Conservation (phyloP, 805 yeast species). For the Candida golubevii region DNA sequence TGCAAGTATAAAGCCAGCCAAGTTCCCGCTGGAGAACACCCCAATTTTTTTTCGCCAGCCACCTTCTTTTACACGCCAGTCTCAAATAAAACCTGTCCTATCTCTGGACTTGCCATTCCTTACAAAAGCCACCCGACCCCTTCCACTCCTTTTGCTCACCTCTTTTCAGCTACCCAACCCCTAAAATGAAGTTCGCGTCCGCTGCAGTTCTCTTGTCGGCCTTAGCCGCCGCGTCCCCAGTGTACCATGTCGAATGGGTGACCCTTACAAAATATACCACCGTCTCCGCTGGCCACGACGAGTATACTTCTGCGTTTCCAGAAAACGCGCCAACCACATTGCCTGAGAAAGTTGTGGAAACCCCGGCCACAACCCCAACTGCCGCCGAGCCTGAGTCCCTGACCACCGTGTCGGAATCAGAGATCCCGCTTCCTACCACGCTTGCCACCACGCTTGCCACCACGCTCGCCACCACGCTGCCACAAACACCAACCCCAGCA, state of each 20-base stretch:
- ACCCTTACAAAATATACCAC: conserved; percentile 15
- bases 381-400: background rate
- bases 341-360: background rate
- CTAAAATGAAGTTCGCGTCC: conserved; percentile 12
- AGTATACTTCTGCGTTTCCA: conserved; percentile 4
- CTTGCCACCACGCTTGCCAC: background rate
- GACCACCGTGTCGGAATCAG: background rate
- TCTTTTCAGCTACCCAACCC: background rate
- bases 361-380: background rate
- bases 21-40: background rate
- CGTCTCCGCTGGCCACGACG: conserved; percentile 4
- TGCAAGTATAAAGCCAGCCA: conserved; percentile 4
- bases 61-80: background rate
- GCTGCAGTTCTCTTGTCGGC: conserved; percentile 6
- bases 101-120: conserved; percentile 7
- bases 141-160: conserved; percentile 2
- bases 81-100: background rate
- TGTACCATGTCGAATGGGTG: conserved; percentile 11
- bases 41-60: background rate
- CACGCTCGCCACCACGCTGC: background rate
- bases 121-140: background rate
- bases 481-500: background rate
- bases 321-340: background rate
- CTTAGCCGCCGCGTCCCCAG: conserved; percentile 12
- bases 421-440: background rate